A percentile compares a stretch with the other conserved stretches of the same genome.
phyloP scores from a whole-genome alignment of 75 land plant species.

The Selaginella tamariscina region DNA sequence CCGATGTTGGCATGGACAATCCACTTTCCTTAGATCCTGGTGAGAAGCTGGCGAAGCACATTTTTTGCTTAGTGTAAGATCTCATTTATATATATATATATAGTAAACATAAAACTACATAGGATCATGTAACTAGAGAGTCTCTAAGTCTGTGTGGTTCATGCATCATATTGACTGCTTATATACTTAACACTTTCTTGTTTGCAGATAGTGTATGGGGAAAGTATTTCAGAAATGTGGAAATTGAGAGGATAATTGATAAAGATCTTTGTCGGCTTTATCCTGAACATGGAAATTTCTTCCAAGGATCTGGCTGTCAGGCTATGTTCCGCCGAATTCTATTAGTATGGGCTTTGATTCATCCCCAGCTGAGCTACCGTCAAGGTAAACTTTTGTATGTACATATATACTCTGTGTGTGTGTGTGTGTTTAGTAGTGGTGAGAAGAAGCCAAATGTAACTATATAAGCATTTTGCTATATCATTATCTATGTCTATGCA shows the following conservation, averaged over 20 bases:
- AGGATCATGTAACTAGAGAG: too few species aligned
- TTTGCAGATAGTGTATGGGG: conserved; percentile 86
- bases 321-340: conserved; percentile 64
- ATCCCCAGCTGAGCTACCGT: conserved; percentile 62
- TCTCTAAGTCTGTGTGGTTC: too few species aligned
- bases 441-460: too few species aligned
- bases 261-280: conserved; percentile 74
- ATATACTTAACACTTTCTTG: background rate
- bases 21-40: conserved; percentile 92
- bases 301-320: conserved; percentile 72
- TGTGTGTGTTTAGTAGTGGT: too few species aligned
- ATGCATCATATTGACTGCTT: too few species aligned
- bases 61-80: background rate
- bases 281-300: conserved; percentile 76
- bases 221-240: conserved; percentile 69
- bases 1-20: conserved; percentile 52
- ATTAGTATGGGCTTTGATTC: conserved; percentile 62
- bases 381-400: conserved; percentile 82
- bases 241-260: conserved; percentile 70
- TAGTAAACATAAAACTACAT: too few species aligned
- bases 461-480: too few species aligned
- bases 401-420: too few species aligned
- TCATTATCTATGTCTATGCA: too few species aligned
- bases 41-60: conserved; percentile 14
- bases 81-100: too few species aligned